These are phyloP conservation scores for Apiospora kogelbergensis DNA, from an alignment of 2,329 filamentous ascomycete genomes.

Conservation along the genomic window DNA sequence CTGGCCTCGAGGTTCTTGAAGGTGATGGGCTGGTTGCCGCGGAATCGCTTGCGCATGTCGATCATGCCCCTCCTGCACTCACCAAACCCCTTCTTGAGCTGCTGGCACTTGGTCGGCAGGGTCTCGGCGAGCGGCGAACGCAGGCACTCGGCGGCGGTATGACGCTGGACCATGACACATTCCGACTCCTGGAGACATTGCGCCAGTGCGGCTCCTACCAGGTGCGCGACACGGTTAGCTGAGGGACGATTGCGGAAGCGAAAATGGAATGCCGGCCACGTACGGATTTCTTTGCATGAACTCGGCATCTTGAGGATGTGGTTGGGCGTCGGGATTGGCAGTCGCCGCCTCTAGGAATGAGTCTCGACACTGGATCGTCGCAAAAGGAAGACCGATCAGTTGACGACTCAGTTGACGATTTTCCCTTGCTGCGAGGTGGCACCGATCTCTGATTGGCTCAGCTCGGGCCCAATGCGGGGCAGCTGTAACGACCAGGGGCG, in stretches of 20 bases:
- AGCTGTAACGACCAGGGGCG: background rate
- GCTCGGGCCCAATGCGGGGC: background rate
- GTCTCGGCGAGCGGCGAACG: conserved; percentile 77
- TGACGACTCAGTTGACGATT: too few relatives aligned
- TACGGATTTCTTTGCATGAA: conserved; percentile 96
- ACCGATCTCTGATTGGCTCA: background rate
- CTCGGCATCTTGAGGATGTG: conserved; percentile 67
- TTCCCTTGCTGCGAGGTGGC: background rate
- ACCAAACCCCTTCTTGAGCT: conserved; percentile 88
- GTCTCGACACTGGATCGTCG: background rate
- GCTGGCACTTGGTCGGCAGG: conserved; percentile 85
- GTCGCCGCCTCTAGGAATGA: background rate
- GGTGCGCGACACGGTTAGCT: conserved; percentile 17
- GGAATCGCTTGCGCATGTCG: conserved; percentile 98
- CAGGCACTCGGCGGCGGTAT: conserved; percentile 85
- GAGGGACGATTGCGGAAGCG: background rate
- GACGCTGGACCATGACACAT: conserved; percentile 90
- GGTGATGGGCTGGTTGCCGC: conserved; percentile 85
- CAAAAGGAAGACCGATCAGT: background rate
- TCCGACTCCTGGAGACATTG: conserved; percentile 95
- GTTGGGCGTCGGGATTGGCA: background rate
- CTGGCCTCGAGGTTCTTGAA: conserved; percentile 61
- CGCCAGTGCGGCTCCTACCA: conserved; percentile 83
- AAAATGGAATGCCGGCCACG: conserved; percentile 34
- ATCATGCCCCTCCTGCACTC: conserved; percentile 96